Evolutionary conservation across 192 early-diverging fungal species (phyloP), one percentile per base, ranked within the genome.

Genomic region (Backusella australiensis): DNA sequence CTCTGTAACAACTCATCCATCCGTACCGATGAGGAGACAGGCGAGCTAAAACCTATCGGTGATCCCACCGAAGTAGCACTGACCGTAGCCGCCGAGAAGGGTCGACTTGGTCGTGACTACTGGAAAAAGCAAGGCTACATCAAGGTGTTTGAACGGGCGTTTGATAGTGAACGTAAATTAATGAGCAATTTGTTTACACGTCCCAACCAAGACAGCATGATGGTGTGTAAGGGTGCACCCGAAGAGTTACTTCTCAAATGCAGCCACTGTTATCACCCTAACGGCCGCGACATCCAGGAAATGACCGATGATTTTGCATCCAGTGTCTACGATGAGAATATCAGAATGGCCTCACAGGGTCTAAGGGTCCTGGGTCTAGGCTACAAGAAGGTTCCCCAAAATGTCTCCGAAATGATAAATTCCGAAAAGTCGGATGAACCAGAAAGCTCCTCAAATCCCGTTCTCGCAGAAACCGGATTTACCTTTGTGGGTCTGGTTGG

Each of bases 61-160:
- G 97, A 99, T 84, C 92, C 97, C 6, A 99, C 97, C n/a, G 97
- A 99, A 80, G 92, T 98, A 7, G 97, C 96, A 5, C 78, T 99
- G 83, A 86, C 93, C 3, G 90, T 94, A 66, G 95, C 95, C 1
- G 91, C 94, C 0, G 90, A 94, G 69, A 96, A 97, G 79, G 90
- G 91, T 23, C 92, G 93, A 0, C 90, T 96, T 63, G 79, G 90
- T 35, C 89, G 91, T 67, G 77, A 86, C 19, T 90, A 81, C 77
- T 95, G 93, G 84, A 76, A 78, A 17, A 82, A 89, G 19, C 74
- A 79, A 9, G 69, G 69, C 6, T 69, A 74, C 19, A 34, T 44
- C 1, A 94, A 93, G 66, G 74, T 87, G 7, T 92, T 88, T 29
- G 96, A 97, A 80, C 92, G 94, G 68, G 90, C 96, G 0, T 98